A percentile compares a stretch with the other conserved stretches of the same genome.
phyloP scores from a whole-genome alignment of 306 rosid genomes.

The Casuarina glauca region DNA sequence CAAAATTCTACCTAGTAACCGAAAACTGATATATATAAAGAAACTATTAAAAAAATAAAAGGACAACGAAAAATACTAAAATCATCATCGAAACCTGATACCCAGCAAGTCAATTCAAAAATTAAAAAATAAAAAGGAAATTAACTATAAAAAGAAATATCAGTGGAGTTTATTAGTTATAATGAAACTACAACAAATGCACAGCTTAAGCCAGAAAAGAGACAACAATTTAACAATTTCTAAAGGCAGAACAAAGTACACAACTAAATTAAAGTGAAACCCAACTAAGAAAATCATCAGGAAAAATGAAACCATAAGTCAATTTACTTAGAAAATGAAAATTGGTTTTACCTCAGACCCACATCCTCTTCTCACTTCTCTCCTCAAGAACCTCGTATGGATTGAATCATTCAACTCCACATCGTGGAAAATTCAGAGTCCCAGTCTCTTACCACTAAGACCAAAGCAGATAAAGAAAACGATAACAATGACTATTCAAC shows the following conservation, averaged over 20 bases:
- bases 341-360: slow-evolving; percentile 77
- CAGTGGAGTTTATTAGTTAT: slow-evolving; percentile 20
- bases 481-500: slow-evolving; percentile 31
- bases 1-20: neutral
- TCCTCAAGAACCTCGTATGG: slow-evolving; percentile 48
- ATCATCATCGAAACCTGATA: slow-evolving; percentile 22
- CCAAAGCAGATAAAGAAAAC: slow-evolving; percentile 37
- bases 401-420: slow-evolving; percentile 56
- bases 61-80: slow-evolving; percentile 34
- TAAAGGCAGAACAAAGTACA: slow-evolving; percentile 23
- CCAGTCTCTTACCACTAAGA: slow-evolving; percentile 30
- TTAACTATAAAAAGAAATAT: slow-evolving; percentile 16
- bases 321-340: slow-evolving; percentile 32
- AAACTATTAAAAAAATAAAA: slow-evolving; percentile 20
- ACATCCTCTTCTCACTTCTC: slow-evolving; percentile 50
- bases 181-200: slow-evolving; percentile 36
- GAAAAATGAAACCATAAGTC: slow-evolving; percentile 25
- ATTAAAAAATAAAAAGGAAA: neutral
- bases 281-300: slow-evolving; percentile 37
- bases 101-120: slow-evolving; percentile 24
- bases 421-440: slow-evolving; percentile 37
- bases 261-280: slow-evolving; percentile 26
- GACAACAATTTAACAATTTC: slow-evolving; percentile 21
- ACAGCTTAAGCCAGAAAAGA: slow-evolving; percentile 29
- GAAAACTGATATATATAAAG: slow-evolving; percentile 15